These are phyloP conservation scores for Pisolithus marmoratus DNA, from an alignment of 768 basidiomycete species.

Conservation along the genomic window DNA sequence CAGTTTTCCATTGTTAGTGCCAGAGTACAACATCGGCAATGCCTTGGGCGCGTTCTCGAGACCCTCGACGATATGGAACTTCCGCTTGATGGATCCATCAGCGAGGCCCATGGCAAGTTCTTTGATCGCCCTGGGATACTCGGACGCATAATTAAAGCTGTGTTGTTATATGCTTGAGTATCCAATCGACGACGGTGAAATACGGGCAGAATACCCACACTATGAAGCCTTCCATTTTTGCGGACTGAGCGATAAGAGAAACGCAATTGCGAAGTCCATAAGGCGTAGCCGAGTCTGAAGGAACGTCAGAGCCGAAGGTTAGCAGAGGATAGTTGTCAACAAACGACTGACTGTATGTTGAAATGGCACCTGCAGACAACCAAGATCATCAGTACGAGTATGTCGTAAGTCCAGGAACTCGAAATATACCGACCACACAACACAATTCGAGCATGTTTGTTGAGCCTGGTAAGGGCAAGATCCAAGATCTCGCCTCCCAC, in stretches of 20 bases:
- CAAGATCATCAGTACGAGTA: background rate
- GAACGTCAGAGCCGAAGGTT: background rate
- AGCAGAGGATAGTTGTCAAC: background rate
- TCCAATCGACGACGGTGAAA: background rate
- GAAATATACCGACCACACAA: constrained; percentile 62
- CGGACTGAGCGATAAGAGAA: constrained; percentile 70
- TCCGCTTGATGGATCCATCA: constrained; percentile 70
- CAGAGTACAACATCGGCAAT: constrained; percentile 66
- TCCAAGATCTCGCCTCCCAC: constrained; percentile 81
- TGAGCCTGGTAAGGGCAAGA: constrained; percentile 66
- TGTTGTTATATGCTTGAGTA: constrained; percentile 4
- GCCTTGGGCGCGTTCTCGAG: constrained; percentile 67
- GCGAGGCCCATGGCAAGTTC: constrained; percentile 54
- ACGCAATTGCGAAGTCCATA: constrained; percentile 63
- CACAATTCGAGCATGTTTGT: constrained; percentile 70
- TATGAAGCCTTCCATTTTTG: constrained; percentile 80
- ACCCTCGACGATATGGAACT: constrained; percentile 75
- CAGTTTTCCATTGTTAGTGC: constrained; percentile 79
- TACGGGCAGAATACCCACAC: constrained; percentile 41
- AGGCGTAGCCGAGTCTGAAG: constrained; percentile 51
- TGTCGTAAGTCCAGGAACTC: background rate
- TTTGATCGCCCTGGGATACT: constrained; percentile 52
- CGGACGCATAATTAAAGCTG: constrained; percentile 69
- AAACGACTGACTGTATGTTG: constrained; percentile 61
- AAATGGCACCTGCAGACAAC: constrained; percentile 62